Base-by-base conservation (phyloP, 1,284 basidiomycete species). In the Gymnopus androsaceus region DNA sequence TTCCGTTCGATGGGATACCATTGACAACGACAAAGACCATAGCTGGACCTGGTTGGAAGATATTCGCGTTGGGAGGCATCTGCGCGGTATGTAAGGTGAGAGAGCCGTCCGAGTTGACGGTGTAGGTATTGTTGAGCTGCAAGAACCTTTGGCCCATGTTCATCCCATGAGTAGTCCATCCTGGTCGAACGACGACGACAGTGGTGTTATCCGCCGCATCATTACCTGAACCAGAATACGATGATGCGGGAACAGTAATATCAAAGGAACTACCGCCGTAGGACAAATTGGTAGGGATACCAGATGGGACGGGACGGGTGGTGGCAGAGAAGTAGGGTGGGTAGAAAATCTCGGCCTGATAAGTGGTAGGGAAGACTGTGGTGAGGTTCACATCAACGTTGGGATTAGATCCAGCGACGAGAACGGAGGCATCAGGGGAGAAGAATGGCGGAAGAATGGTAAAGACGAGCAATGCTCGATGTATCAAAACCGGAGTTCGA, bases 351-450 rank as follows among this genome's bases (percentile, higher is more conserved):
- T 98, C 94, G 0, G 92, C 85, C 46, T 83, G 78, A 71, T 96
- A 97, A 41, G 89, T 87, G 5, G 95, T 97, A 8, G 91, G 89
- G 80, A 84, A 98, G 57, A 80, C 64, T 23, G 88, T 81, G 28
- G 76, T 74, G 9, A 75, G 57, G 63, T 90, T 89, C 61, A 87
- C 92, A 64, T 97, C 94, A 55, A 92, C 80, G 69, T 97, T 96
- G 37, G 95, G 95, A 74, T 97, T 98, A 23, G 92, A 94, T 11
- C 95, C 95, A 52, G 92, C 93, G 58, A 97, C 81, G 58, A 97
- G 73, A 45, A 98, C 87, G 2, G 90, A 91, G 0, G 82, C 91
- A 65, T 97, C 94, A 15, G 94, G 87, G n/a, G 33, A 98, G 85
- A 36, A 98, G 83, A 17, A 96, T 78, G n/a, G 92, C 93, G 7